Base-by-base conservation (phyloP, 805 yeast species). In the Kazachstania bromeliacearum region DNA sequence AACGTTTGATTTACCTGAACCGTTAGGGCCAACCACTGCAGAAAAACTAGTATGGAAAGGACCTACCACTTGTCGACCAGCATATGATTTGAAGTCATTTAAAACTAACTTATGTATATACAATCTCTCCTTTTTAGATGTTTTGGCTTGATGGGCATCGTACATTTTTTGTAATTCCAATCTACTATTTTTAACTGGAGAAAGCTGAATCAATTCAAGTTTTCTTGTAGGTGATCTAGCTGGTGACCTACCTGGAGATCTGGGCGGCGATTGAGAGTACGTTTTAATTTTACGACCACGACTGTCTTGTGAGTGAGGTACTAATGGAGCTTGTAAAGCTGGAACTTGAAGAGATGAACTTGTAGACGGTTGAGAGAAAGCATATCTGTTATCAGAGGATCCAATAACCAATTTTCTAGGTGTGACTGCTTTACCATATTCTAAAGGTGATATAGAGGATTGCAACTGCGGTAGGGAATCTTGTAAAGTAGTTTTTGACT, bases 21-120 rank as follows among this genome's bases (percentile, higher is more conserved):
- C 99, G 57, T 92, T 92, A 4, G 98, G 98, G 0, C 99, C 99
- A 10, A 92, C 96, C 8, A 92, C 94, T 0, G 99, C 97, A 8
- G 95, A 84, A 53, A 92, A 94, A 4, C 94, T 85, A 25, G 88
- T 63, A 50, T 92, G 82, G 59, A 92, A 92, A 0, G 99, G 99
- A 0, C 99, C 99, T 34, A 92, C 83, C 5, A 75, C 74, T 61
- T 92, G 97, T 13, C 70, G 64, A 0, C 98, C 98, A 1, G 96
- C 97, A 55, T 92, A 92, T 0, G 96, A 87, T 55, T 92, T 92
- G 71, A 92, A 92, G 55, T 92, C 82, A 2, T 79, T 77, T 28
- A 94, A 66, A 1, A 79, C 80, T 19, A 92, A 60, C 46, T 75
- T 75, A 31, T 77, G 65, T 31, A 92, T 88, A 5, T 85, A 92